Base-by-base conservation (phyloP, 768 basidiomycete species). In the Solioccasus polychromus region DNA sequence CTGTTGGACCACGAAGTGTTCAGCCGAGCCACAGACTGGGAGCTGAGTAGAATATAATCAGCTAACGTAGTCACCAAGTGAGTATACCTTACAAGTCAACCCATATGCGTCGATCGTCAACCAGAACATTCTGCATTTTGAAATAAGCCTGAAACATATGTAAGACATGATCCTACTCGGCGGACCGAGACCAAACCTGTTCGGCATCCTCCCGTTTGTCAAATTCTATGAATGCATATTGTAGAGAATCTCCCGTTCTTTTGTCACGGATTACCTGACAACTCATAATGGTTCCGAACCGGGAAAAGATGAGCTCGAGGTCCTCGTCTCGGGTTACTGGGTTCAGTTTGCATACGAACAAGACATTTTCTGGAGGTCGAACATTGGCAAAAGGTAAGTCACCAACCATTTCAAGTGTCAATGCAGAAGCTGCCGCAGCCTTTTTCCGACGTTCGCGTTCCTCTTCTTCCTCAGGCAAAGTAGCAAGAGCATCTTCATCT, bases 191-290 rank as follows among this genome's bases (percentile, higher is more conserved):
- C 57, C 77, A 48, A 52, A 90, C 92, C 82, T 92, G 87, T 67
- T 99, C 95, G 8, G 95, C 93, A 29, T 93, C 88, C 51, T 92
- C 92, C 34, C 84, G 71, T 63, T 88, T 90, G 61, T 94, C 92
- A 70, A 97, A 99, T 68, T 99, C 96, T 55, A 99, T 92, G 60
- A 99, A 98, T 8, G 96, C 96, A 62, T 98, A 99, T 63, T 98
- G 96, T 50, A 99, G 68, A 23, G 89, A 93, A 66, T 99, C 96
- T 0, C 96, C 94, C 8, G 93, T 94, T 66, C 82, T 85, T 64
- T 95, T 94, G 66, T 98, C 96, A 29, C 93, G 74, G 51, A 98
- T 95, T 42, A 99, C 91, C 65, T 98, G 95, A 69, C 95, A 98
- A 59, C 91, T 94, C 81, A 97, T 85, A 61, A 99, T 96, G 24